Evolutionary conservation across 192 early-diverging fungal genomes (phyloP).

Genomic region (Podila epigama): DNA sequence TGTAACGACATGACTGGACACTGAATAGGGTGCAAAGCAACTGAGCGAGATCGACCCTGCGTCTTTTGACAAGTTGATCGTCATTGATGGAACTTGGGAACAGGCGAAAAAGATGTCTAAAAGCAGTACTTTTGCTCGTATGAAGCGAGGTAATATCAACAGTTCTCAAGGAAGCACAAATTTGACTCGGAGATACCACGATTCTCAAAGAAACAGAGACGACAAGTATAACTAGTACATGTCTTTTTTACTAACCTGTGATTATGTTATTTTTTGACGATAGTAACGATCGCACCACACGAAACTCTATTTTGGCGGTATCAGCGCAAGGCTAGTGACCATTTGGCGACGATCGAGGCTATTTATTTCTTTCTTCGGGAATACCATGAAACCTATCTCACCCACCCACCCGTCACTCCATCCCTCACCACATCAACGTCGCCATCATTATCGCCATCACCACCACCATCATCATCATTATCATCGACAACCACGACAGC

Average conservation of each 20-base stretch:
- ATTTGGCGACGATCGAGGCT: conserved; percentile 94
- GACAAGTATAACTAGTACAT: background rate
- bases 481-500: background rate
- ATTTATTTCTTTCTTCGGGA: conserved; percentile 94
- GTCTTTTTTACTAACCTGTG: background rate
- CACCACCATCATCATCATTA: background rate
- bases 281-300: conserved; percentile 75
- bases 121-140: conserved; percentile 24
- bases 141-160: conserved; percentile 28
- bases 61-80: conserved; percentile 78
- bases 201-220: background rate
- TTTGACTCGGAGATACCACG: background rate
- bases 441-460: background rate
- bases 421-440: background rate
- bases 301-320: conserved; percentile 93
- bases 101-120: conserved; percentile 74
- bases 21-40: conserved; percentile 74
- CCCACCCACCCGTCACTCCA: background rate
- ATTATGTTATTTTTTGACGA: conserved; percentile 33
- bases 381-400: conserved; percentile 66
- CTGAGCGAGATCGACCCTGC: conserved; percentile 69
- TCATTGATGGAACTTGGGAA: conserved; percentile 97
- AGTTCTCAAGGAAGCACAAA: background rate
- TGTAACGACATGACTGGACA: no score
- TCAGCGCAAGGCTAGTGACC: conserved; percentile 75